Percentiles rank a stretch among this genome's conserved stretches.
These are phyloP conservation scores for Secale cereale DNA, from an alignment of 176 grass and related monocot genomes.

Conservation along the genomic window DNA sequence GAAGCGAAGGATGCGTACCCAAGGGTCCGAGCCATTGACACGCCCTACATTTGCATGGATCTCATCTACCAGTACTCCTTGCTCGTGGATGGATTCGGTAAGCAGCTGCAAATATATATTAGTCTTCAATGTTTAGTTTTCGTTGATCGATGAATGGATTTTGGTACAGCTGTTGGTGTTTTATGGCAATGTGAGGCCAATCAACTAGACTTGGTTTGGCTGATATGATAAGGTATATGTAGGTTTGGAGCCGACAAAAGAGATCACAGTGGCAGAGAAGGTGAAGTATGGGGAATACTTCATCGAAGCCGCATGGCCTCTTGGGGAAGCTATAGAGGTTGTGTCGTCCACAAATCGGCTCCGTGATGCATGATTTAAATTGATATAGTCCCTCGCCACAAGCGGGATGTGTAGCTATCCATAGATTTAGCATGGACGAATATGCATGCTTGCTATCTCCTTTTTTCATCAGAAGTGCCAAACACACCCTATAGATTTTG, in stretches of 20 bases:
- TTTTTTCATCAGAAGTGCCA: too few species aligned
- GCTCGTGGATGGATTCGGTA: conserved; percentile 29
- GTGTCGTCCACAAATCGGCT: conserved; percentile 13
- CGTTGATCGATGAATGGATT: not conserved
- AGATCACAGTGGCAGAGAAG: conserved; percentile 27
- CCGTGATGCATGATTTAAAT: not conserved
- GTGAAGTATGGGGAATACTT: conserved; percentile 11
- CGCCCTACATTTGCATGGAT: conserved; percentile 57
- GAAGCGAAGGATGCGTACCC: too few species aligned
- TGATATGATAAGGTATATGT: too few species aligned
- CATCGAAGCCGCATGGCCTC: not conserved
- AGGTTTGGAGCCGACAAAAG: conserved; percentile 34
- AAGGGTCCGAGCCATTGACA: not conserved
- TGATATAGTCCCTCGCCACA: too few species aligned
- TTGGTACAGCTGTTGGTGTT: too few species aligned
- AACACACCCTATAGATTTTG: too few species aligned
- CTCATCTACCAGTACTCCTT: conserved; percentile 35
- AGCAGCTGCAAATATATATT: not conserved
- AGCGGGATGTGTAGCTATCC: too few species aligned
- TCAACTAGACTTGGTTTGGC: not conserved
- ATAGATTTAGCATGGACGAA: too few species aligned
- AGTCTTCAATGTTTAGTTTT: too few species aligned
- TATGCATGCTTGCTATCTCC: too few species aligned
- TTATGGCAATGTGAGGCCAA: too few species aligned
- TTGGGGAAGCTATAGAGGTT: conserved; percentile 42